Percentiles rank a stretch among this genome's conserved stretches.
These are phyloP conservation scores for Paramecium caudatum DNA, from an alignment of 73 alveolate genomes.

Conservation along the genomic window DNA sequence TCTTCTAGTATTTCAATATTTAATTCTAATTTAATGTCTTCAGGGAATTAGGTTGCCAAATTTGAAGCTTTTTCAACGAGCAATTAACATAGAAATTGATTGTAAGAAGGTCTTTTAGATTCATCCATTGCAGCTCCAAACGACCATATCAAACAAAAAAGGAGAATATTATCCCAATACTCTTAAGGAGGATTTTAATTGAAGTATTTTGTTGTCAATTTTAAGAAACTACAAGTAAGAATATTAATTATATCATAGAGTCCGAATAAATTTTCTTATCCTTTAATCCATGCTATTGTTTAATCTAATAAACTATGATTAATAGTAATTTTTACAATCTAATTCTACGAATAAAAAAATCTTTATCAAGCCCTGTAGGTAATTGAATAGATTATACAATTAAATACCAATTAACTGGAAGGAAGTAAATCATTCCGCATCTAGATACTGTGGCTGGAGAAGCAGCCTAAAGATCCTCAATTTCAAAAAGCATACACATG, in stretches of 20 bases:
- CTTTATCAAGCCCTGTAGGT: constrained; percentile 36
- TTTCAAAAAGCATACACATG: constrained; percentile 93
- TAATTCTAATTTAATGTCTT: constrained; percentile 24
- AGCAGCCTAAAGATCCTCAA: constrained; percentile 97
- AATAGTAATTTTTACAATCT: constrained; percentile 50
- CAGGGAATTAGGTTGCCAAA: constrained; percentile 63
- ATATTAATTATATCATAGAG: constrained; percentile 7
- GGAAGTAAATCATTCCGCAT: constrained; percentile 98
- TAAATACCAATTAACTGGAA: constrained; percentile 85
- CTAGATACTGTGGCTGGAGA: constrained; percentile 99
- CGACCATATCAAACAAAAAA: constrained; percentile 74
- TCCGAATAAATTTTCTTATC: neutral
- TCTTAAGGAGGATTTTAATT: neutral
- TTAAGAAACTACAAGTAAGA: neutral
- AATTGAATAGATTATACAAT: constrained; percentile 22
- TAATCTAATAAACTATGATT: constrained; percentile 6
- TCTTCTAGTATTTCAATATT: neutral
- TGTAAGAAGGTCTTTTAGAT: constrained; percentile 39
- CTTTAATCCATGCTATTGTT: constrained; percentile 42
- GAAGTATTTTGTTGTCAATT: neutral
- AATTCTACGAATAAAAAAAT: constrained; percentile 47
- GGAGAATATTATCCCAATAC: constrained; percentile 3
- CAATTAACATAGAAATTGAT: constrained; percentile 42
- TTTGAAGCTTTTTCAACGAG: neutral
- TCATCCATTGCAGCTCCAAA: constrained; percentile 73